Evolutionary conservation across 2,329 filamentous ascomycete species (phyloP), one percentile per base, ranked within the genome.

Genomic region (Metarhizium sp.): DNA sequence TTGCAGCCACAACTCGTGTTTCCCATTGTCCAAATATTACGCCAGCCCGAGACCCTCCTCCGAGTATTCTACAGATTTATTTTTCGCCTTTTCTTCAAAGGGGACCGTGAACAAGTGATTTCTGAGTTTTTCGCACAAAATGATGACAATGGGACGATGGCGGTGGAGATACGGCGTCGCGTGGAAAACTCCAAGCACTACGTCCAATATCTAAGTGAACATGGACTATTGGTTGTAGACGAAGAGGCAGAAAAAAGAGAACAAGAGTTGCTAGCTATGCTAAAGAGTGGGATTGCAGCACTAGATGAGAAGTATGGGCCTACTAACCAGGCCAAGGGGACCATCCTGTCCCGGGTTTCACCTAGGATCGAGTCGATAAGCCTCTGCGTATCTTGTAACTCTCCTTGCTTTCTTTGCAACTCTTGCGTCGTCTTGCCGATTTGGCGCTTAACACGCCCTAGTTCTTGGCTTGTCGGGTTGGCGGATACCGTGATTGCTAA

Each of bases 151-250:
- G 16, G 16, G 20, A 16, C 32, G 13, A 3, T 50, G 16, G 47
- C 18, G 3, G 29, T 32, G 47, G 49, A 59, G 53, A 51, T 54
- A 30, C 34, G 53, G 29, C 38, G n/a, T 50, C 51, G 47, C 36
- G 38, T 56, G 20, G 48, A 59, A 25, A 38, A 52, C n/a, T 59
- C 58, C 40, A 48, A 20, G 20, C 18, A 51, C 29, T 57, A 59
- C 43, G 57, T 53, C 43, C 50, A 55, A 30, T 56, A 57, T 54
- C 51, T 59, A 40, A 52, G 55, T 29, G 55, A 55, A 20, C 30
- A 52, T 10, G 57, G 40, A n/a, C 40, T 43, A 14, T 14, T 14
- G 6, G 16, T 43, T 43, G n/a, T 43, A 2, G 40, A 43, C 10
- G 40, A 16, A 43, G 40, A 43, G 40, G 40, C 40, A n/a, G 6